Base-by-base conservation (phyloP, 2,329 filamentous ascomycete genomes). In the Amphichorda felina region DNA sequence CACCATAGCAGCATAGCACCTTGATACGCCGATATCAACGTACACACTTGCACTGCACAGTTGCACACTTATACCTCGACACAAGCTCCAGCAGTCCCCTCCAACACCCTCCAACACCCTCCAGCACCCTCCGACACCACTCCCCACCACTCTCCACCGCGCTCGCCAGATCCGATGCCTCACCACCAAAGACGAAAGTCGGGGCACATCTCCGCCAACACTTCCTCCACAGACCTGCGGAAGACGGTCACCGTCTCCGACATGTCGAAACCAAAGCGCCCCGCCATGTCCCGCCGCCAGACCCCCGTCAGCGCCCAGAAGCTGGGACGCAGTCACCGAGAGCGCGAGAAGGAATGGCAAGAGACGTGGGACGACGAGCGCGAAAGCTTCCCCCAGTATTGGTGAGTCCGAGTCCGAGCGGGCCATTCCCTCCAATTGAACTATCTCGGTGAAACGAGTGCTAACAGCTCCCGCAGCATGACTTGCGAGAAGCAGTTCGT, bases 401-500 rank as follows among this genome's bases (percentile, higher is more conserved):
- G 75, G 75, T 79, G 66, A 39, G 72, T 68, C 38, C 44, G 36
- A 35, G n/a, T n/a, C n/a, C n/a, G n/a, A n/a, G n/a, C n/a, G n/a
- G n/a, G n/a, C n/a, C 13, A 4, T 25, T 25, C 16, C 38, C 39
- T 30, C 17, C 39, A 15, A 8, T 8, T 35, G 14, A 13, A 26
- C 14, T n/a, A n/a, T 16, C 25, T 36, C 14, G 10, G 10, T 26
- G 15, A 29, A 13, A 8, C 26, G 11, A 28, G 8, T 14, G 5
- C 15, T 26, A 29, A 16, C 24, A n/a, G 42, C 32, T 40, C 19
- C 24, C 38, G 40, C 46, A 79, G 75, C 55, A 79, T 78, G 74
- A 70, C 66, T 8, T 79, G 75, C 53, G 75, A 79, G 52, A 79
- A 78, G 57, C 73, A 79, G 55, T 79, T 79, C 51, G 55, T 75